These are phyloP conservation scores for Tylopilus intermedius DNA, from an alignment of 768 basidiomycete genomes.

Conservation along the genomic window DNA sequence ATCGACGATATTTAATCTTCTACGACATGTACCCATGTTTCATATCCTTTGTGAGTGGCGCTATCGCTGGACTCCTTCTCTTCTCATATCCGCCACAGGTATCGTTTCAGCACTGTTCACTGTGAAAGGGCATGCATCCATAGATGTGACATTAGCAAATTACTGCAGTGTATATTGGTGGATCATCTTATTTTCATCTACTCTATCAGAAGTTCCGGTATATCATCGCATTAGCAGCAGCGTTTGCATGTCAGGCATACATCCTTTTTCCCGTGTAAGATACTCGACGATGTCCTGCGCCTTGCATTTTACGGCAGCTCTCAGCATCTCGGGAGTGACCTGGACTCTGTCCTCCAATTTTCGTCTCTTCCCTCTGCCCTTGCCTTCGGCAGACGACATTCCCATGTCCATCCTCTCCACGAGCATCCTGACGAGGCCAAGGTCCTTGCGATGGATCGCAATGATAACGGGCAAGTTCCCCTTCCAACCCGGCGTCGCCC, in stretches of 20 bases:
- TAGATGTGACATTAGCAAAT: slow-evolving; percentile 25
- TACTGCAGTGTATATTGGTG: slow-evolving; percentile 15
- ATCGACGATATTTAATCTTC: slow-evolving; percentile 76
- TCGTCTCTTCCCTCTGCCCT: slow-evolving; percentile 39
- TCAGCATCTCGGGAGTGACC: slow-evolving; percentile 56
- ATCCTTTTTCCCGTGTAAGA: slow-evolving; percentile 63
- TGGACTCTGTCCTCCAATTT: slow-evolving; percentile 56
- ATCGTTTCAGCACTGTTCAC: slow-evolving; percentile 7
- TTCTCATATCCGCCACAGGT: slow-evolving; percentile 8
- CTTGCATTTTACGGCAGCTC: slow-evolving; percentile 55
- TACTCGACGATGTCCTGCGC: slow-evolving; percentile 72
- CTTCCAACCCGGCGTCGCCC: slow-evolving; percentile 65
- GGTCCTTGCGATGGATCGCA: slow-evolving; percentile 68
- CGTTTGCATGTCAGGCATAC: slow-evolving; percentile 70
- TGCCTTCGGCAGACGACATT: slow-evolving; percentile 21
- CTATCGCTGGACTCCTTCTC: not conserved
- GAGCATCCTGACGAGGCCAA: slow-evolving; percentile 68
- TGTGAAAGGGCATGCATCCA: slow-evolving; percentile 14
- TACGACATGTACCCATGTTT: slow-evolving; percentile 6
- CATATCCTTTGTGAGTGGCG: slow-evolving; percentile 15
- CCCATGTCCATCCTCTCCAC: slow-evolving; percentile 49
- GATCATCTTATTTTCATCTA: slow-evolving; percentile 8
- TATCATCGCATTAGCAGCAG: slow-evolving; percentile 37
- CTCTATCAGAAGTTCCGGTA: not conserved
- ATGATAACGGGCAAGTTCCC: slow-evolving; percentile 62